phyloP scores from a whole-genome alignment of 2,329 filamentous ascomycete species.

The Ustulina deusta region DNA sequence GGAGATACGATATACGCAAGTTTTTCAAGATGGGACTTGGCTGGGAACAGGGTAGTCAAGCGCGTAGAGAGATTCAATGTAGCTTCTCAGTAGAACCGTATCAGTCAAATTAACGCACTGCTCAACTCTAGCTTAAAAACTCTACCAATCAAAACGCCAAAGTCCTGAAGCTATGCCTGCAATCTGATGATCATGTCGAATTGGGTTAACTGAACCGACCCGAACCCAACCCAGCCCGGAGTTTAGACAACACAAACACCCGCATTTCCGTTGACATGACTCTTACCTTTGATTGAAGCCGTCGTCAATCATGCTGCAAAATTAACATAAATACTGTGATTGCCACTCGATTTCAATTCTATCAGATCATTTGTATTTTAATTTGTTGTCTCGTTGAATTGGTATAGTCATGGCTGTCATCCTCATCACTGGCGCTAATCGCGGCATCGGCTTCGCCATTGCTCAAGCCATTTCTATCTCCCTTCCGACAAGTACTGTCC shows the following conservation, averaged over 20 bases:
- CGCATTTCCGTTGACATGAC: not conserved
- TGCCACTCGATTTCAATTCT: not conserved
- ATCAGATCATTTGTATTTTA: not conserved
- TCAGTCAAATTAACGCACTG: too few relatives aligned
- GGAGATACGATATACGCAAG: not conserved
- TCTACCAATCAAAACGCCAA: too few relatives aligned
- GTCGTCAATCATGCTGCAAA: not conserved
- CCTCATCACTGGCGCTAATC: slow-evolving; percentile 3
- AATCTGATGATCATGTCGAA: not conserved
- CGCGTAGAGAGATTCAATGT: too few relatives aligned
- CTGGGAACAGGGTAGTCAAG: too few relatives aligned
- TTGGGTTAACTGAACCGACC: not conserved
- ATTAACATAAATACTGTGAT: not conserved
- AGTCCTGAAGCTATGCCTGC: too few relatives aligned
- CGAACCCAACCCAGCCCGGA: not conserved
- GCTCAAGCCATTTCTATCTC: not conserved
- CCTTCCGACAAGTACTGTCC: not conserved
- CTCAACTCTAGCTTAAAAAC: too few relatives aligned
- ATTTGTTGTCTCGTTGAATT: too few relatives aligned
- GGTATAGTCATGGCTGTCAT: not conserved
- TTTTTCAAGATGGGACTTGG: too few relatives aligned
- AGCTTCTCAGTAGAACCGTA: too few relatives aligned
- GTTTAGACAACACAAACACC: slow-evolving; percentile 1
- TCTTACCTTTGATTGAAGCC: not conserved
- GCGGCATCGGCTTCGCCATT: slow-evolving; percentile 3